These are phyloP conservation scores for Elongisporangium anandrum DNA, from an alignment of 352 stramenopile species.

Conservation along the genomic window DNA sequence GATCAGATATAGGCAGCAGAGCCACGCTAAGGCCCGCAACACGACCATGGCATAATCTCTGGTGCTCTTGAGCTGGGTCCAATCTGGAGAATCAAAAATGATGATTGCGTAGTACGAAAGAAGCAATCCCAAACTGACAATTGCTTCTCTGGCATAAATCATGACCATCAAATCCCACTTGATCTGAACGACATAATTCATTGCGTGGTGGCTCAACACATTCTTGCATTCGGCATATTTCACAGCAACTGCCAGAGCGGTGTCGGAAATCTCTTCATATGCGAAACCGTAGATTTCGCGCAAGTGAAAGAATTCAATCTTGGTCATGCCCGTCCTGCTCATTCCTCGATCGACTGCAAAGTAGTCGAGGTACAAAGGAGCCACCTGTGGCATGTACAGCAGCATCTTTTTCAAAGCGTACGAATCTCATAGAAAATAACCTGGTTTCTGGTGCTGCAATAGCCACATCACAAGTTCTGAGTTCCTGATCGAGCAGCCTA, in stretches of 20 bases:
- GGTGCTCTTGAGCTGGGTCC: neutral
- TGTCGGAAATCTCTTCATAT: neutral
- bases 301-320: neutral
- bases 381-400: too few relatives aligned
- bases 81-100: neutral
- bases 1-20: neutral
- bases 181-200: neutral
- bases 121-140: neutral
- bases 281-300: neutral
- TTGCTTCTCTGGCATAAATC: neutral
- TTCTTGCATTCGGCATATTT: neutral
- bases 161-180: neutral
- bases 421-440: too few relatives aligned
- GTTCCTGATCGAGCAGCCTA: too few relatives aligned
- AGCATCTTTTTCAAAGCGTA: too few relatives aligned
- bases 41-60: neutral
- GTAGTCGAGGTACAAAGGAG: too few relatives aligned
- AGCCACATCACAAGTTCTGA: too few relatives aligned
- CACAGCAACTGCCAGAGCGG: neutral
- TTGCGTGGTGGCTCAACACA: neutral
- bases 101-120: neutral
- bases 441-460: too few relatives aligned
- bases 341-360: too few relatives aligned
- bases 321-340: too few relatives aligned
- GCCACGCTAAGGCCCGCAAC: neutral